These are phyloP conservation scores for Cryptococcus jaspeensis DNA, from an alignment of 1,284 basidiomycete genomes.

Conservation along the genomic window DNA sequence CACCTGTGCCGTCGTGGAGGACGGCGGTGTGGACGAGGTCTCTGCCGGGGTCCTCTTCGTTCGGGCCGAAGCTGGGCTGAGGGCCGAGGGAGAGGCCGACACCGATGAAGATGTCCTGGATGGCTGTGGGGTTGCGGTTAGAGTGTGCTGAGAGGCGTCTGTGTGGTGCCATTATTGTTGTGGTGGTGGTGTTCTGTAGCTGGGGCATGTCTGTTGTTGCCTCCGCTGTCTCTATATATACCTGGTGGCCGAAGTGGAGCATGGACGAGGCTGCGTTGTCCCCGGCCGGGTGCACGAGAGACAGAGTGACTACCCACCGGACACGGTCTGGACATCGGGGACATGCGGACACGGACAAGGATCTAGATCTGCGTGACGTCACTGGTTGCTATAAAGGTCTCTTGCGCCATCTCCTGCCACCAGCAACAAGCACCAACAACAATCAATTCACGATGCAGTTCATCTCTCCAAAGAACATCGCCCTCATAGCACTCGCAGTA, in stretches of 20 bases:
- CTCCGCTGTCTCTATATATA: too few species aligned
- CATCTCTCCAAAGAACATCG: background rate
- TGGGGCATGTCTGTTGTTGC: background rate
- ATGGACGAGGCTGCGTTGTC: too few species aligned
- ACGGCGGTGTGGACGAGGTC: conserved; percentile 33
- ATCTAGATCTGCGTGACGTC: background rate
- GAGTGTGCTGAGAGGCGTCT: conserved; percentile 26
- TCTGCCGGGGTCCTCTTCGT: conserved; percentile 13
- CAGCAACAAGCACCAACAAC: too few species aligned
- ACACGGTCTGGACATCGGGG: background rate
- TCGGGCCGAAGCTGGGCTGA: background rate
- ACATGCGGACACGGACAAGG: background rate
- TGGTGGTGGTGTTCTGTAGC: background rate
- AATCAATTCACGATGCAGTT: too few species aligned
- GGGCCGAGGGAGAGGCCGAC: conserved; percentile 22
- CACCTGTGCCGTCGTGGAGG: conserved; percentile 39
- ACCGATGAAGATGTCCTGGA: conserved; percentile 41
- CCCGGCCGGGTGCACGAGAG: too few species aligned
- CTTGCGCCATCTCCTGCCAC: too few species aligned
- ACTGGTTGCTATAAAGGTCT: too few species aligned
- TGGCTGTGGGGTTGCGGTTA: conserved; percentile 23
- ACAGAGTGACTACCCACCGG: background rate
- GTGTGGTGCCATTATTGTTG: conserved; percentile 24
- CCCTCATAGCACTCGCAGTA: background rate
- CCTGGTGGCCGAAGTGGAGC: too few species aligned